Conservation (phyloP, 2,329 filamentous ascomycete genomes). For the Scolecobasidium constrictum region DNA sequence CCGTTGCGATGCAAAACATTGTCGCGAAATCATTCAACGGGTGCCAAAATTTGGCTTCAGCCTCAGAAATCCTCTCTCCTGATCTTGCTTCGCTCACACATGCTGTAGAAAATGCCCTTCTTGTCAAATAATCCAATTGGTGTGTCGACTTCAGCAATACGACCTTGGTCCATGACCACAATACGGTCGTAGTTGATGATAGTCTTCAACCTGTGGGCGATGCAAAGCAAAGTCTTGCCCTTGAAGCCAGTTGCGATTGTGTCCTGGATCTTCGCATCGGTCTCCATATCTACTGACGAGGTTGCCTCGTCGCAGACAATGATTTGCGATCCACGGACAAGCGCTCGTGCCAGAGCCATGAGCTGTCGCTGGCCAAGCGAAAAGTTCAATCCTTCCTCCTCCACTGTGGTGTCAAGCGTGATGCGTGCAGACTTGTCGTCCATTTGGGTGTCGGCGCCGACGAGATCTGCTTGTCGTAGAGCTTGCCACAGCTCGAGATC, state of each 20-base stretch:
- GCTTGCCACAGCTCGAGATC: constrained; percentile 71
- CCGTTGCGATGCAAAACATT: too few species aligned
- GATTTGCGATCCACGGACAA: constrained; percentile 79
- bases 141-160: constrained; percentile 75
- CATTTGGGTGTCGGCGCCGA: constrained; percentile 37
- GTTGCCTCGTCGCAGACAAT: constrained; percentile 98
- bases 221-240: constrained; percentile 81
- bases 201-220: constrained; percentile 83
- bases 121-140: constrained; percentile 63
- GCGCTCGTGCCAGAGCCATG: constrained; percentile 83
- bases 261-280: constrained; percentile 85
- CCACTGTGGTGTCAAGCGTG: constrained; percentile 72
- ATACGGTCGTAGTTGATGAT: constrained; percentile 93
- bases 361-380: constrained; percentile 90
- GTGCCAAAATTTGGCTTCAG: too few species aligned
- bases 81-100: constrained; percentile 85
- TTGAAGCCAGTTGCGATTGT: constrained; percentile 79
- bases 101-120: constrained; percentile 71
- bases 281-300: constrained; percentile 87
- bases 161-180: constrained; percentile 87
- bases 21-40: too few species aligned
- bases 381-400: constrained; percentile 94
- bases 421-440: constrained; percentile 48
- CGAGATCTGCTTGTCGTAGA: constrained; percentile 64
- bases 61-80: constrained; percentile 31